A percentile compares a stretch with the other conserved stretches of the same genome.
Conservation (phyloP, 75 land plant species). For the Pinus albicaulis region DNA sequence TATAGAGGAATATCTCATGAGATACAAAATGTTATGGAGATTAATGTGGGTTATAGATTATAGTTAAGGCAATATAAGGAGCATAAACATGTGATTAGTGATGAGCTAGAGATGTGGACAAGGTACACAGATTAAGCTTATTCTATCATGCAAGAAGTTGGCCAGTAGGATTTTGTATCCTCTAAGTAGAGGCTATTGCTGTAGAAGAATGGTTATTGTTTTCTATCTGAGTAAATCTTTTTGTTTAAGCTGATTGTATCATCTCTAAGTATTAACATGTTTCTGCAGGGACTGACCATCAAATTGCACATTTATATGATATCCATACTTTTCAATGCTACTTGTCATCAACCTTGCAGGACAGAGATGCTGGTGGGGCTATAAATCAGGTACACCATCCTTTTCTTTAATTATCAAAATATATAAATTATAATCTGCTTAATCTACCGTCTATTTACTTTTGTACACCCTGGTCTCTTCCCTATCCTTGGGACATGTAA, state of each 20-base stretch:
- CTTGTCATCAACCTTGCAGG: slow-evolving; percentile 64
- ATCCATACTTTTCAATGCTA: slow-evolving; percentile 84
- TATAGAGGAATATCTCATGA: too few species aligned
- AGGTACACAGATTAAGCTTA: neutral
- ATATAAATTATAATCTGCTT: neutral
- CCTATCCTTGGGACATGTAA: neutral
- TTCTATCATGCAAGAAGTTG: neutral
- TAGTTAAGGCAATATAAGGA: too few species aligned
- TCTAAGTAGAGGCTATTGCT: neutral
- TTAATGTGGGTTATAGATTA: neutral
- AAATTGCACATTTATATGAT: slow-evolving; percentile 89
- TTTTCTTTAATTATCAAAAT: neutral
- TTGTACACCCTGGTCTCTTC: neutral
- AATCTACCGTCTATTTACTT: neutral
- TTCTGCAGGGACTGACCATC: slow-evolving; percentile 87
- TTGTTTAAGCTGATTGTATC: neutral
- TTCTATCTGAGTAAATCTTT: neutral
- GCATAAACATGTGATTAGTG: too few species aligned
- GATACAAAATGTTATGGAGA: neutral
- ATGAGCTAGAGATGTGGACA: too few species aligned
- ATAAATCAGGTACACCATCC: slow-evolving; percentile 72
- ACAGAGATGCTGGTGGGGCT: slow-evolving; percentile 59
- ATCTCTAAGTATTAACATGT: neutral
- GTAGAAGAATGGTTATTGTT: neutral
- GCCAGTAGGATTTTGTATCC: neutral